Evolutionary conservation across 1,284 basidiomycete species (phyloP).

Genomic region (Tilletia setariae): DNA sequence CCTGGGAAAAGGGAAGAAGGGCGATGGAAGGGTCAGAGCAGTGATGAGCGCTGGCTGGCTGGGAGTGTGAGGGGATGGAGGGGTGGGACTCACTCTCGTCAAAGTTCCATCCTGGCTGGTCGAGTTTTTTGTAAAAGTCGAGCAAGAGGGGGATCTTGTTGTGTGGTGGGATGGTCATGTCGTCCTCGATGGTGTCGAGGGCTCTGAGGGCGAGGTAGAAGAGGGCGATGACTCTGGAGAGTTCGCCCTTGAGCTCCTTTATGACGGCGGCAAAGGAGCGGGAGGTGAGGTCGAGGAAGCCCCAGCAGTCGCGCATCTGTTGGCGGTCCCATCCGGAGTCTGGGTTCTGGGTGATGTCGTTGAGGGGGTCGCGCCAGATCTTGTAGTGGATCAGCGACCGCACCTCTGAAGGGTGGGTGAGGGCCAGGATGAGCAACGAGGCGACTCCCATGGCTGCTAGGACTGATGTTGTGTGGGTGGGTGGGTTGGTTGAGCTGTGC

Average conservation of each 20-base stretch:
- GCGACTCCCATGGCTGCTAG: constrained; percentile 16
- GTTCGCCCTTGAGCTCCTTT: constrained; percentile 91
- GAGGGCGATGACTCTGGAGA: constrained; percentile 81
- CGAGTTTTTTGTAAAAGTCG: constrained; percentile 75
- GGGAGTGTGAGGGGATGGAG: too few species aligned
- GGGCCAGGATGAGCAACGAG: neutral
- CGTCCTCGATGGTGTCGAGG: constrained; percentile 94
- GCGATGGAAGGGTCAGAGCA: too few species aligned
- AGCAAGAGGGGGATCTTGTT: constrained; percentile 83
- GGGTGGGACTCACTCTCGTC: constrained; percentile 59
- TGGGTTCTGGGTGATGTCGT: constrained; percentile 54
- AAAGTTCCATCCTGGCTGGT: constrained; percentile 85
- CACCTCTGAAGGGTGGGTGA: constrained; percentile 52
- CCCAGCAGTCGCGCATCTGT: constrained; percentile 83
- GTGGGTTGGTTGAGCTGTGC: too few species aligned
- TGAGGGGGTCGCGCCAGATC: constrained; percentile 57
- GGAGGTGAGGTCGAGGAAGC: constrained; percentile 81
- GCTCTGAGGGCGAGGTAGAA: constrained; percentile 93
- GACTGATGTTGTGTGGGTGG: too few species aligned
- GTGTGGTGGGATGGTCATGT: constrained; percentile 88
- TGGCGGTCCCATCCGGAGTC: constrained; percentile 51
- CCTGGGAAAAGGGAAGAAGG: constrained; percentile 24
- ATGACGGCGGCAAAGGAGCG: constrained; percentile 90
- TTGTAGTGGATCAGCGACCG: constrained; percentile 55
- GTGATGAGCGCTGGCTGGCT: too few species aligned